These are phyloP conservation scores for Medicago ruthenica DNA, from an alignment of 306 rosid genomes.

Conservation along the genomic window DNA sequence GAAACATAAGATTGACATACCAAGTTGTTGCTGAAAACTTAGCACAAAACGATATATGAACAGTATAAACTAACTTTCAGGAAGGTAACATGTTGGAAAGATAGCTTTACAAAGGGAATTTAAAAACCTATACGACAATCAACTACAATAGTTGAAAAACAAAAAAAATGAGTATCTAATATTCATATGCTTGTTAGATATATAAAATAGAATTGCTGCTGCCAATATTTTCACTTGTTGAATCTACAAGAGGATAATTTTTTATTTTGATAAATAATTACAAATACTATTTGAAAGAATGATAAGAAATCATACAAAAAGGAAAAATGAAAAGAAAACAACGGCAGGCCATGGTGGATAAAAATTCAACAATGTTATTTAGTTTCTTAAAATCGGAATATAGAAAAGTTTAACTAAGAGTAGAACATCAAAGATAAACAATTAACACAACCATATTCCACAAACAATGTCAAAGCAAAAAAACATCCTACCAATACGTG, in stretches of 20 bases:
- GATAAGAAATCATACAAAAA: neutral
- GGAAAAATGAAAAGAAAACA: conserved; percentile 1
- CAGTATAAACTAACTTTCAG: neutral
- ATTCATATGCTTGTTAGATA: neutral
- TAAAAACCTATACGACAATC: neutral
- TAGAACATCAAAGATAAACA: too few relatives aligned
- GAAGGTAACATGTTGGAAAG: neutral
- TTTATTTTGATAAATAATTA: conserved; percentile 4
- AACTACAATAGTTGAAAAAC: neutral
- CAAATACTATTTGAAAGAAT: neutral
- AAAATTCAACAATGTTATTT: neutral
- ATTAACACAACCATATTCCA: too few relatives aligned
- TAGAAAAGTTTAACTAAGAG: too few relatives aligned
- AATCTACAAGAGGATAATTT: neutral
- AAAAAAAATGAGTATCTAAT: neutral
- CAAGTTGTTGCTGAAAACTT: neutral
- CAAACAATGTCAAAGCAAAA: too few relatives aligned
- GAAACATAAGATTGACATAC: conserved; percentile 17
- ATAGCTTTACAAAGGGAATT: conserved; percentile 8
- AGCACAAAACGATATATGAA: conserved; percentile 13
- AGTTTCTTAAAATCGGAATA: too few relatives aligned
- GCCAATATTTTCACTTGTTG: neutral
- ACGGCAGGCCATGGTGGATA: neutral
- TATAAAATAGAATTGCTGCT: neutral
- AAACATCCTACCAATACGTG: too few relatives aligned